These are phyloP conservation scores for Epichloe coenophiala DNA, from an alignment of 2,329 filamentous ascomycete genomes.

Conservation along the genomic window DNA sequence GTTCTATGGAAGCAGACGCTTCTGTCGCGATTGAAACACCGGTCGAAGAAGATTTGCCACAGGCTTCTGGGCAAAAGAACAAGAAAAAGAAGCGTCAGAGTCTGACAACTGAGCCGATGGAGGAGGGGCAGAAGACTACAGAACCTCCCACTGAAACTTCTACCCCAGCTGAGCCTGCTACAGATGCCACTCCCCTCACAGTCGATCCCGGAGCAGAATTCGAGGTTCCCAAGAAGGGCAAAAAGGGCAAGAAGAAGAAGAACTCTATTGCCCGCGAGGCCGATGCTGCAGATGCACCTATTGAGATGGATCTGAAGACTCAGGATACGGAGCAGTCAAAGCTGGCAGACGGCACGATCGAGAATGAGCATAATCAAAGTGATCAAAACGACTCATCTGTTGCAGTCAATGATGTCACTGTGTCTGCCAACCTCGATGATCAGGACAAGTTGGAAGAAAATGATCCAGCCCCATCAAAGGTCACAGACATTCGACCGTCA, in stretches of 20 bases:
- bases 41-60: constrained; percentile 1
- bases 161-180: not conserved
- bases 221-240: constrained; percentile 4
- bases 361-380: not conserved
- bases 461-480: not conserved
- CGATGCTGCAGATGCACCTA: not conserved
- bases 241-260: constrained; percentile 10
- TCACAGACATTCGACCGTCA: not conserved
- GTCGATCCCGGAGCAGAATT: constrained; percentile 1
- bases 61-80: constrained; percentile 7
- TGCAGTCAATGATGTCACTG: not conserved
- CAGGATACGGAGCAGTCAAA: not conserved
- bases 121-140: not conserved
- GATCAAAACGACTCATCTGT: not conserved
- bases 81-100: constrained; percentile 8
- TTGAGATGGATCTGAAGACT: not conserved
- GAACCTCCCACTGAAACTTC: not conserved
- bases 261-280: constrained; percentile 5
- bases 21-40: not conserved
- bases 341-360: not conserved
- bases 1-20: not conserved
- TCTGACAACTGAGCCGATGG: not conserved
- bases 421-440: not conserved
- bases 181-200: not conserved
- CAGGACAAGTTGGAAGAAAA: not conserved